These are phyloP conservation scores for Phytophthora lateralis DNA, from an alignment of 352 stramenopile genomes.

Conservation along the genomic window DNA sequence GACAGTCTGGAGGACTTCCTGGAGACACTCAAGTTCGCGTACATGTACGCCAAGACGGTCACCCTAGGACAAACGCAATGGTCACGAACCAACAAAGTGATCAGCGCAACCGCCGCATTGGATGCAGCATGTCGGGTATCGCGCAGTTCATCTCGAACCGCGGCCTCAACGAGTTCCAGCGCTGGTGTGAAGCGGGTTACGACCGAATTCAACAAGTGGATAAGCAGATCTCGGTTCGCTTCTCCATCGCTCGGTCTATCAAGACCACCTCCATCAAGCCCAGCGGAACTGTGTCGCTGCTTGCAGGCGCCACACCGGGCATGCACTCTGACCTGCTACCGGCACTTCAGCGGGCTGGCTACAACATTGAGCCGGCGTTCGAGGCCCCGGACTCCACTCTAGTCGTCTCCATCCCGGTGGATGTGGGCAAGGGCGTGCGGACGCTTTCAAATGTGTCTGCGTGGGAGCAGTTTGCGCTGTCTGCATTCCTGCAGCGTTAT, in stretches of 20 bases:
- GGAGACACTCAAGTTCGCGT: constrained; percentile 87
- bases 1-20: constrained; percentile 88
- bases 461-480: constrained; percentile 93
- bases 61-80: constrained; percentile 92
- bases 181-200: constrained; percentile 91
- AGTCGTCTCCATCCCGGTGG: constrained; percentile 92
- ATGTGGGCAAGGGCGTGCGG: constrained; percentile 85
- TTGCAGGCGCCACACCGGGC: constrained; percentile 91
- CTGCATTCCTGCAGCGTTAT: constrained; percentile 92
- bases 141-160: constrained; percentile 90
- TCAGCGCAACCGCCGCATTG: constrained; percentile 93
- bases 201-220: constrained; percentile 79
- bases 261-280: constrained; percentile 94
- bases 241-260: constrained; percentile 88
- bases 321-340: constrained; percentile 91
- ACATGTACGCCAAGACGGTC: constrained; percentile 95
- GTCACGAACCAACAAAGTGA: constrained; percentile 91
- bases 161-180: constrained; percentile 81
- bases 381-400: constrained; percentile 72
- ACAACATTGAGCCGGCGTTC: constrained; percentile 77
- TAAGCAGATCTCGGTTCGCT: constrained; percentile 61
- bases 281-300: constrained; percentile 91
- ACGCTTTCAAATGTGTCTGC: constrained; percentile 87
- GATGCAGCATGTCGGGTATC: constrained; percentile 92
- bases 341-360: constrained; percentile 70